phyloP scores from a whole-genome alignment of 352 stramenopile genomes.

The Pythium aquatile region DNA sequence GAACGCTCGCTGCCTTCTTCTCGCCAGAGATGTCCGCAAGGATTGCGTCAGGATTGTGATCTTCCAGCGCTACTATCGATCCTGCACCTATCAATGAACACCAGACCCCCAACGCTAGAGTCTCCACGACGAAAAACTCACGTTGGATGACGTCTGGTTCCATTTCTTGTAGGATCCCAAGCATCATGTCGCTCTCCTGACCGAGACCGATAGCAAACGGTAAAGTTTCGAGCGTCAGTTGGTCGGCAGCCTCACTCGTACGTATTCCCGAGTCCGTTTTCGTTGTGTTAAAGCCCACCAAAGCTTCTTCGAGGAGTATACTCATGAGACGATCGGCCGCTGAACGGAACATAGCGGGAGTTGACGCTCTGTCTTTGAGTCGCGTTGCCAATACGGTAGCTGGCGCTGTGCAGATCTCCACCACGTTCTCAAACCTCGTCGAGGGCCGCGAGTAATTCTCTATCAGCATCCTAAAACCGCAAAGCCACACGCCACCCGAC shows the following conservation, averaged over 20 bases:
- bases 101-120: too few species aligned
- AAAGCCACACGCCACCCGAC: too few species aligned
- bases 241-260: background rate
- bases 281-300: slow-evolving; percentile 21
- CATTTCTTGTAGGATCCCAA: too few species aligned
- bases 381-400: slow-evolving; percentile 22
- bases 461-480: slow-evolving; percentile 14
- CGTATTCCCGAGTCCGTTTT: background rate
- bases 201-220: slow-evolving; percentile 14
- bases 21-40: too few species aligned
- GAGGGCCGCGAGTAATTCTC: slow-evolving; percentile 35
- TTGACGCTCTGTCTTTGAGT: slow-evolving; percentile 17
- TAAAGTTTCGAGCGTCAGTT: slow-evolving; percentile 5
- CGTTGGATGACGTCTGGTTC: too few species aligned
- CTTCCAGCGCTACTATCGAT: too few species aligned
- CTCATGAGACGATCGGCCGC: slow-evolving; percentile 22
- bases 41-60: too few species aligned
- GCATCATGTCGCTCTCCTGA: background rate
- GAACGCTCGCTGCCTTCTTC: too few species aligned
- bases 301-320: slow-evolving; percentile 25
- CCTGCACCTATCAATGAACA: too few species aligned
- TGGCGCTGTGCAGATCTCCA: slow-evolving; percentile 36
- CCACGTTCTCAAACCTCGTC: slow-evolving; percentile 38
- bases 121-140: too few species aligned
- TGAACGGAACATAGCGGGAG: slow-evolving; percentile 6